These are phyloP conservation scores for Cryphonectria radicalis DNA, from an alignment of 2,329 filamentous ascomycete species.

Conservation along the genomic window DNA sequence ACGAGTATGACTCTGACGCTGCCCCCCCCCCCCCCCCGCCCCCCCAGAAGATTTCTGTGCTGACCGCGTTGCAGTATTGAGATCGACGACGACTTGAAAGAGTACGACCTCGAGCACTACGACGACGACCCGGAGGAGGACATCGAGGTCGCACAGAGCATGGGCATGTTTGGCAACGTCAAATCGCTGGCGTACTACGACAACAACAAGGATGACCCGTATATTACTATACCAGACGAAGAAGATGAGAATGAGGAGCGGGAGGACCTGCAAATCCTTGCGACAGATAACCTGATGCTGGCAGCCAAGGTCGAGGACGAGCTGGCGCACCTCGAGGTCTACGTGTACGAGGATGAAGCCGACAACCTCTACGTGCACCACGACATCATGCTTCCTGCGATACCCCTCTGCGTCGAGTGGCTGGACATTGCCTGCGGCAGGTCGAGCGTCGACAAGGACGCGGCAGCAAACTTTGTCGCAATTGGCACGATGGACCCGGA, in stretches of 20 bases:
- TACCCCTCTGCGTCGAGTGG: constrained; percentile 96
- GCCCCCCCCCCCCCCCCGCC: not conserved
- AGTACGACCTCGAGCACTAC: constrained; percentile 96
- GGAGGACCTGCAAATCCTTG: constrained; percentile 90
- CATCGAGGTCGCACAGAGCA: constrained; percentile 65
- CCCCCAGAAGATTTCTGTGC: constrained; percentile 24
- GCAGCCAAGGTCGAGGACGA: constrained; percentile 96
- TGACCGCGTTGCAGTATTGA: constrained; percentile 45
- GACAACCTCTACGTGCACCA: constrained; percentile 99
- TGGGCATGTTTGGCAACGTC: constrained; percentile 94
- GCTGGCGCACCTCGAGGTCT: constrained; percentile 93
- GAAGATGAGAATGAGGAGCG: constrained; percentile 80
- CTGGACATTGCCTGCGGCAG: constrained; percentile 88
- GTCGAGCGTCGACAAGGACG: constrained; percentile 61
- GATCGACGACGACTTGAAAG: constrained; percentile 85
- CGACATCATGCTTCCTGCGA: constrained; percentile 98
- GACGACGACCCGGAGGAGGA: constrained; percentile 78
- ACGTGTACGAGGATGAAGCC: constrained; percentile 92
- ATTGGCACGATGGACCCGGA: constrained; percentile 97
- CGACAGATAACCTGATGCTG: constrained; percentile 89
- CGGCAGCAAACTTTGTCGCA: constrained; percentile 87
- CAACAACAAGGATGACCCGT: constrained; percentile 92
- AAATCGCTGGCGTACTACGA: constrained; percentile 93
- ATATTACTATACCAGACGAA: constrained; percentile 78
- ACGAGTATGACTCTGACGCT: constrained; percentile 40